Percentiles rank a stretch among this genome's conserved stretches.
Conservation (phyloP, 2,329 filamentous ascomycete genomes). For the Aspergillus intermedius region DNA sequence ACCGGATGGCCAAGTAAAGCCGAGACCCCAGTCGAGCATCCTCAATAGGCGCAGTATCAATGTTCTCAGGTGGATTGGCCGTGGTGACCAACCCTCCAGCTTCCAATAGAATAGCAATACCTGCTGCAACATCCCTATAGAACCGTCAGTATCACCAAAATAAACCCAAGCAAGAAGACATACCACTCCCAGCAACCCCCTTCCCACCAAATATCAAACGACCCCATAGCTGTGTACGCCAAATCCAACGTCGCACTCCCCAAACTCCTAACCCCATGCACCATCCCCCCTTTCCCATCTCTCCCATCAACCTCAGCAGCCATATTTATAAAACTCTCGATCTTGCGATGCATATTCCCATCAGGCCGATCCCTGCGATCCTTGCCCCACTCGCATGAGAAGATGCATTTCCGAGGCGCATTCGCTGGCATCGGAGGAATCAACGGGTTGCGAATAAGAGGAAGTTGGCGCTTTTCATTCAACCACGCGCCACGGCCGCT, state of each 20-base stretch:
- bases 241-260: conserved; percentile 69
- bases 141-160: conserved; percentile 1
- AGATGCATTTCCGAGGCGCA: conserved; percentile 64
- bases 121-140: conserved; percentile 63
- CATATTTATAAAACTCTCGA: conserved; percentile 70
- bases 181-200: conserved; percentile 75
- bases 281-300: conserved; percentile 67
- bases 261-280: conserved; percentile 66
- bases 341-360: conserved; percentile 64
- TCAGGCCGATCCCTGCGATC: conserved; percentile 60
- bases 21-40: conserved; percentile 60
- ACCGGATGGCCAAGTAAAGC: conserved; percentile 64
- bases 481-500: conserved; percentile 62
- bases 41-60: conserved; percentile 50
- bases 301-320: conserved; percentile 59
- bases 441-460: conserved; percentile 55
- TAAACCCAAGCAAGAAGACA: conserved; percentile 14
- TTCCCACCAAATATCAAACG: conserved; percentile 78
- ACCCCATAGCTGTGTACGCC: conserved; percentile 67
- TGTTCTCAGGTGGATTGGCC: conserved; percentile 61
- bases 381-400: conserved; percentile 75
- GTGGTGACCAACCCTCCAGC: conserved; percentile 68
- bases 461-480: conserved; percentile 58
- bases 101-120: conserved; percentile 65
- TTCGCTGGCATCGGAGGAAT: conserved; percentile 56